phyloP scores from a whole-genome alignment of 495 filamentous ascomycete species.

The Aspergillus indologenus region DNA sequence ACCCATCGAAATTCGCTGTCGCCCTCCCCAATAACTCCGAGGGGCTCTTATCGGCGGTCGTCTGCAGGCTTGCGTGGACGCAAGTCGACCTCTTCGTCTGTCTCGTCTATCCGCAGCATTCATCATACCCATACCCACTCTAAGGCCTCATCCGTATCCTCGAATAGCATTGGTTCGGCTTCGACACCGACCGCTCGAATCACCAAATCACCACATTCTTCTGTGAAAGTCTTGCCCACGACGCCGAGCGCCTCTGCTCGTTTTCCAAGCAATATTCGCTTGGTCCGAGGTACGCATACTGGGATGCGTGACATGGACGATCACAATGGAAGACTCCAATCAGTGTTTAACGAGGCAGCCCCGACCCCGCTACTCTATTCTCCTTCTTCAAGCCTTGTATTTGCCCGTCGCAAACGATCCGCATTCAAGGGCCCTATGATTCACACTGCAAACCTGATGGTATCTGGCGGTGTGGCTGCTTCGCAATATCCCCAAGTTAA shows the following conservation, averaged over 20 bases:
- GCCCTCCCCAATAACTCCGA: conserved; percentile 83
- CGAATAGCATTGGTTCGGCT: conserved; percentile 66
- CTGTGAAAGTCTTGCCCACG: conserved; percentile 89
- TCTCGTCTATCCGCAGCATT: conserved; percentile 88
- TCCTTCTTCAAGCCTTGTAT: conserved; percentile 66
- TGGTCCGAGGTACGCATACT: conserved; percentile 61
- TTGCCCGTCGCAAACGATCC: conserved; percentile 85
- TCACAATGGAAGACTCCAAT: conserved; percentile 26
- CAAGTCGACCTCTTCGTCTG: conserved; percentile 94
- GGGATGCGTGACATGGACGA: conserved; percentile 30
- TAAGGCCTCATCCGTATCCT: conserved; percentile 91
- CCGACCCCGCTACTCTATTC: conserved; percentile 43
- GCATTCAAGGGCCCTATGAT: conserved; percentile 86
- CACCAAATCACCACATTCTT: conserved; percentile 75
- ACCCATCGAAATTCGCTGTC: conserved; percentile 80
- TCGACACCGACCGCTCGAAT: conserved; percentile 64
- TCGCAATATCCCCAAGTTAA: conserved; percentile 35
- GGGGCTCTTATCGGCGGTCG: conserved; percentile 73
- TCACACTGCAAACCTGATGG: conserved; percentile 49
- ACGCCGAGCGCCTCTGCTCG: conserved; percentile 71
- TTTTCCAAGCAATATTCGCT: conserved; percentile 84
- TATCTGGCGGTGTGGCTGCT: conserved; percentile 34
- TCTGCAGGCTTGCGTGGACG: conserved; percentile 78
- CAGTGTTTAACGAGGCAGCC: conserved; percentile 38
- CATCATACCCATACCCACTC: conserved; percentile 85